A percentile compares a stretch with the other conserved stretches of the same genome.
Evolutionary conservation across 192 early-diverging fungal genomes (phyloP).

Genomic region (Podochytrium sp.): DNA sequence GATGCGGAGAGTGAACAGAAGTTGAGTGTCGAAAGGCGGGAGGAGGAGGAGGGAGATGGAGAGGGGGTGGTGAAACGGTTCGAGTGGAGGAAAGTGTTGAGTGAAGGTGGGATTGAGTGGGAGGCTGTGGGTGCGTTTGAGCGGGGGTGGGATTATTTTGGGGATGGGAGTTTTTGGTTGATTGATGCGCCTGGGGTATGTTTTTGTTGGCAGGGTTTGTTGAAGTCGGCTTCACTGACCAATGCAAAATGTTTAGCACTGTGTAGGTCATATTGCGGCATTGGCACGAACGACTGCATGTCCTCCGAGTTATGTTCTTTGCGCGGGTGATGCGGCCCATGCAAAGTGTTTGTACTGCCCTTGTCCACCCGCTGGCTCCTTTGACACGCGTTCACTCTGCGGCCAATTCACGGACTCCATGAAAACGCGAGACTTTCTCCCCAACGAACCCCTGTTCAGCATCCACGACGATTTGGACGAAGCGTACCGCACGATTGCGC

Average conservation of each 20-base stretch:
- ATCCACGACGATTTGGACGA: neutral
- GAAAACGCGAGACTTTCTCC: too few species aligned
- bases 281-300: neutral
- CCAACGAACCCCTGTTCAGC: too few species aligned
- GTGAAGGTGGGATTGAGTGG: neutral
- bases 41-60: neutral
- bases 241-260: neutral
- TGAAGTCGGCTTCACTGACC: neutral
- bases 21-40: neutral
- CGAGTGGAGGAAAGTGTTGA: neutral
- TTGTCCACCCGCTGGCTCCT: neutral
- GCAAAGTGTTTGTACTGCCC: slow-evolving; percentile 13
- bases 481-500: slow-evolving; percentile 3
- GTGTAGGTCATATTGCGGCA: slow-evolving; percentile 18
- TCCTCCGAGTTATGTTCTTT: slow-evolving; percentile 13
- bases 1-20: neutral
- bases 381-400: neutral
- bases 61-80: neutral
- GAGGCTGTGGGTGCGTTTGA: slow-evolving; percentile 8
- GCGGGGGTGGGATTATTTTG: slow-evolving; percentile 6
- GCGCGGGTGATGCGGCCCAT: slow-evolving; percentile 12
- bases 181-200: slow-evolving; percentile 17
- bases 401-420: neutral
- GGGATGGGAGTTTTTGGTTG: slow-evolving; percentile 18
- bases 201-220: neutral